Evolutionary conservation across 257 asterid species (phyloP), one percentile per base, ranked within the genome.

Genomic region (Penstemon newberryi): DNA sequence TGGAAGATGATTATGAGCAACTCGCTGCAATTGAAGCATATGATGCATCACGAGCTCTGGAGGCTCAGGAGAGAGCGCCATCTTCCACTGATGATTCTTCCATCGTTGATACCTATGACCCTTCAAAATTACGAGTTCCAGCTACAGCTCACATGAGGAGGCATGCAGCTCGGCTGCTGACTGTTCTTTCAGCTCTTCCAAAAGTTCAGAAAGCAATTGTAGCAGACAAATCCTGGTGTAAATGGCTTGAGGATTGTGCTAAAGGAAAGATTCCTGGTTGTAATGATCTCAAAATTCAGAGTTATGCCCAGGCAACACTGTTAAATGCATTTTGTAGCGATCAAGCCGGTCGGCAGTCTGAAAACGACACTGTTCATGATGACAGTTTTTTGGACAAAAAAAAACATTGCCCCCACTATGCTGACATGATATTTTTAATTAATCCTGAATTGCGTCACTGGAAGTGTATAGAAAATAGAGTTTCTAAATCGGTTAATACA

Each of bases 1-100:
- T 94, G 73, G 96, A 89, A 74, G 99, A 94, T 79, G 99, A 94
- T 84, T 94, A 84, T 76, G 99, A 94, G 75, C 97, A 91, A 72
- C 85, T 94, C 60, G 92, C 99, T 80, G 99, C 97, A 41, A 82
- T 94, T 69, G 97, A 94, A 89, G 99, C 97, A 53, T 94, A 94
- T 80, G 96, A 91, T 81, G 99, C 96, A 70, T 91, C 99, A 8
- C 86, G 96, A 58, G 90, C 86, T 57, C 76, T 73, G 13, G 96
- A 91, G 72, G 83, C 87, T 38, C 91, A 81, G 70, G 90, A 91
- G 67, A 78, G 82, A 62, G 73, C 33, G 11, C 70, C 86, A 50
- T 71, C 88, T 45, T 83, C 80, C 58, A 60, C 87, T 38, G 84
- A 82, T 63, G 89, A 84, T 72, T 72, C 88, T 73, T 79, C 92